Percentiles rank a stretch among this genome's conserved stretches.
Conservation (phyloP, 2,329 filamentous ascomycete genomes). For the Juglanconis oblonga region DNA sequence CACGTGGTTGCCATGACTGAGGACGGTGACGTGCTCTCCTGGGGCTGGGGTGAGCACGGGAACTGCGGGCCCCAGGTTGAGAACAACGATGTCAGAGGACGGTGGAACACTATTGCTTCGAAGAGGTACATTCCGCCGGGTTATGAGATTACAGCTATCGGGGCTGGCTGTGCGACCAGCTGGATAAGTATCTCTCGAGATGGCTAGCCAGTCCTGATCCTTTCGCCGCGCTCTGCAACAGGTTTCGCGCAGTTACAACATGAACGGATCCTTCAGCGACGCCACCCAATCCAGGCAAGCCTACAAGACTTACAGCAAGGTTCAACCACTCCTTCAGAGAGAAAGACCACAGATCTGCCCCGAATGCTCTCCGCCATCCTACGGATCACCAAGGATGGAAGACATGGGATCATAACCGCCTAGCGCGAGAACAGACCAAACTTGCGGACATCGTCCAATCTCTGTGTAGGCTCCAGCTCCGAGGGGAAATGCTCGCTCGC, state of each 20-base stretch:
- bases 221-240: neutral
- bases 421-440: slow-evolving; percentile 31
- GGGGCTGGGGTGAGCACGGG: slow-evolving; percentile 98
- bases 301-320: neutral
- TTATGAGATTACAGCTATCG: slow-evolving; percentile 58
- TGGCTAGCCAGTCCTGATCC: slow-evolving; percentile 19
- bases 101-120: slow-evolving; percentile 65
- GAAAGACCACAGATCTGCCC: neutral
- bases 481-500: slow-evolving; percentile 21
- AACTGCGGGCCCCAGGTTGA: slow-evolving; percentile 77
- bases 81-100: slow-evolving; percentile 64
- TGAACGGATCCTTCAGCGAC: neutral
- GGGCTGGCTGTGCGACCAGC: slow-evolving; percentile 87
- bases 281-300: neutral
- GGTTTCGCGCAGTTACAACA: neutral
- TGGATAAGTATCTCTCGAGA: slow-evolving; percentile 62
- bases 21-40: slow-evolving; percentile 68
- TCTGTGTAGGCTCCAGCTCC: slow-evolving; percentile 69
- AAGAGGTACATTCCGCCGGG: slow-evolving; percentile 50
- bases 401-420: neutral
- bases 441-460: slow-evolving; percentile 62
- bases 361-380: neutral
- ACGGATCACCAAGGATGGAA: neutral
- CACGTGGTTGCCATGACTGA: slow-evolving; percentile 73
- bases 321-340: neutral